Percentiles rank a stretch among this genome's conserved stretches.
Conservation (phyloP, 2,329 filamentous ascomycete genomes). For the Penicillium psychrosexuale region DNA sequence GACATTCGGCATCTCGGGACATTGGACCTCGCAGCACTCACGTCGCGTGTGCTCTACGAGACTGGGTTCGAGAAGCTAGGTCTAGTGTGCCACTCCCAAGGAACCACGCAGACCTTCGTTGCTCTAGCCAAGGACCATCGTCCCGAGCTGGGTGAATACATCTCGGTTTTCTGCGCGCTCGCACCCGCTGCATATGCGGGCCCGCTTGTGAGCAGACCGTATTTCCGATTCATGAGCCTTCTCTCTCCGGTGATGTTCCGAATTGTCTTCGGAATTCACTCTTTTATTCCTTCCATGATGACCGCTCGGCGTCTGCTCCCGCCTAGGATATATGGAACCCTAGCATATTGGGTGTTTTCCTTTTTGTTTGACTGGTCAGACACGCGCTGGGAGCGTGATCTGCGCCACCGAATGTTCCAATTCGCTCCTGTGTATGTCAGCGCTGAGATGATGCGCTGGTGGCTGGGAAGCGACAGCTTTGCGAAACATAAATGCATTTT, state of each 20-base stretch:
- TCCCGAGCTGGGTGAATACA: slow-evolving; percentile 74
- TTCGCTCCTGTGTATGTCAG: slow-evolving; percentile 89
- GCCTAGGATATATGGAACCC: slow-evolving; percentile 67
- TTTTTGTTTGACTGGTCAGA: slow-evolving; percentile 91
- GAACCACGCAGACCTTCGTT: slow-evolving; percentile 83
- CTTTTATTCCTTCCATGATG: slow-evolving; percentile 94
- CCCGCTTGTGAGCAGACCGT: slow-evolving; percentile 77
- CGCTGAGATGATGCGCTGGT: slow-evolving; percentile 91
- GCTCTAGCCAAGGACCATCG: slow-evolving; percentile 86
- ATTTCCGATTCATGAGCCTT: slow-evolving; percentile 86
- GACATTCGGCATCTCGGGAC: slow-evolving; percentile 93
- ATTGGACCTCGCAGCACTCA: slow-evolving; percentile 77
- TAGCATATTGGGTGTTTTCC: slow-evolving; percentile 85
- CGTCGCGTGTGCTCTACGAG: slow-evolving; percentile 73
- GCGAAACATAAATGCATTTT: slow-evolving; percentile 82
- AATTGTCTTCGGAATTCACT: slow-evolving; percentile 82
- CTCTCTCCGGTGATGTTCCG: slow-evolving; percentile 75
- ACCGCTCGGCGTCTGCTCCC: slow-evolving; percentile 68
- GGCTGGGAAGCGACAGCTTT: slow-evolving; percentile 85
- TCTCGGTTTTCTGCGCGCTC: slow-evolving; percentile 86
- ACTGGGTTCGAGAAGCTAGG: slow-evolving; percentile 81
- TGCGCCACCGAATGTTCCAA: slow-evolving; percentile 82
- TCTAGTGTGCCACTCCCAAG: slow-evolving; percentile 84
- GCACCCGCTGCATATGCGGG: slow-evolving; percentile 90
- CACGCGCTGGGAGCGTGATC: slow-evolving; percentile 73